Base-by-base conservation (phyloP, 306 rosid species). In the Spatholobus suberectus region DNA sequence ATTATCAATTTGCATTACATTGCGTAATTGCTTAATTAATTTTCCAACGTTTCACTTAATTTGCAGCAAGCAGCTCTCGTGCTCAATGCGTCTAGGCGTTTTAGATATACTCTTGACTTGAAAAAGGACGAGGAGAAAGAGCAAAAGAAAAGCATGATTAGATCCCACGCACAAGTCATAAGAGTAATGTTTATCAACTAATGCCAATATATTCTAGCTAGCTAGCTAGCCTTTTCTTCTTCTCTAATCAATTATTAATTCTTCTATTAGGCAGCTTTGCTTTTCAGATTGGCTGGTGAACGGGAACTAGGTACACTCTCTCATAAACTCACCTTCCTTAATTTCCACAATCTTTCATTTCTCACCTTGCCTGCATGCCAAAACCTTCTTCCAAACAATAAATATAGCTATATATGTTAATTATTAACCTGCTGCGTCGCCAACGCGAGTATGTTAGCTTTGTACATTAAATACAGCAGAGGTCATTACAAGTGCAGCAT, bases 141-240 rank as follows among this genome's bases (percentile, higher is more conserved):
- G 57, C 86, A 87, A 8, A 89, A 92, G 78, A 90, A 88, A 84
- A 80, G 91, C 86, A 87, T 93, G 98, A 92, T 95, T 68, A 86
- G 99, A 85, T 85, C 99, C 73, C 98, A 93, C 69, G 97, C 99
- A 20, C 99, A 93, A 93, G 99, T 93, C 91, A 87, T 95, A 44
- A 83, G 99, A 85, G 98, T 95, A 90, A 89, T 80, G 9, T 85
- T 83, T 55, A 37, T 70, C 37, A 5, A n/a, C 49, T 5, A n/a
- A 12, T 18, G 10, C 80, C 72, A 41, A 12, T n/a, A n/a, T n/a
- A n/a, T 2, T 70, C 46, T 21, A 27, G 10, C 29, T n/a, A n/a
- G n/a, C n/a, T n/a, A n/a, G n/a, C n/a, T n/a, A n/a, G n/a, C n/a
- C 8, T 1, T 1, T 44, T 38, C 20, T 57, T 29, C 13, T 75